Conservation (phyloP, 768 basidiomycete genomes). For the Russula dissimulans region DNA sequence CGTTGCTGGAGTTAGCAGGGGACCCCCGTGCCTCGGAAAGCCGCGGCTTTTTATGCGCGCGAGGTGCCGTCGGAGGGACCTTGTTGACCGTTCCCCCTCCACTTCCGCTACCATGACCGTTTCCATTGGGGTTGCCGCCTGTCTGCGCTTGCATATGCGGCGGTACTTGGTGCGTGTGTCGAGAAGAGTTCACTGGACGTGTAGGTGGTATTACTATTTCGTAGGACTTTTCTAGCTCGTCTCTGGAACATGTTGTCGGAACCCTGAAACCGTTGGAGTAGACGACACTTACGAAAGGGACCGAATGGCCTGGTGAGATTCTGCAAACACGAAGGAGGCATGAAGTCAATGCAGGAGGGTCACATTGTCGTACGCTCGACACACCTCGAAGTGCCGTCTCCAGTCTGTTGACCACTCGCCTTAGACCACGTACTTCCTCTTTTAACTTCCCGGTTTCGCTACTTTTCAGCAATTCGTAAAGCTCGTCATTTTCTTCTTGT, state of each 20-base stretch:
- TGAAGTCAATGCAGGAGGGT: neutral
- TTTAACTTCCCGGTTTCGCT: slow-evolving; percentile 75
- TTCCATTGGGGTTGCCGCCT: slow-evolving; percentile 22
- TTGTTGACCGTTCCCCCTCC: slow-evolving; percentile 30
- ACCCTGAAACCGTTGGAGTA: neutral
- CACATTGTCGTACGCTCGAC: slow-evolving; percentile 15
- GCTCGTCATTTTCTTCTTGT: slow-evolving; percentile 83
- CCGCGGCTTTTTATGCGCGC: slow-evolving; percentile 73
- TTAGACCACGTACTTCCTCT: slow-evolving; percentile 67
- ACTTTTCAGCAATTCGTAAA: slow-evolving; percentile 64
- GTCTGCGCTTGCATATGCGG: slow-evolving; percentile 21
- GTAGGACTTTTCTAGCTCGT: slow-evolving; percentile 71
- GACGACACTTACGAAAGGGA: slow-evolving; percentile 55
- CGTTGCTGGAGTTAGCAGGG: slow-evolving; percentile 11
- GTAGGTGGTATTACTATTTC: slow-evolving; percentile 44
- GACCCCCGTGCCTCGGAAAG: slow-evolving; percentile 41
- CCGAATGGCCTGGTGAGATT: slow-evolving; percentile 66
- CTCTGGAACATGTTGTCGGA: slow-evolving; percentile 32
- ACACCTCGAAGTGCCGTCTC: slow-evolving; percentile 72
- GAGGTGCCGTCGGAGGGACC: slow-evolving; percentile 67
- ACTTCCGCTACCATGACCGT: slow-evolving; percentile 22
- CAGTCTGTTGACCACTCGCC: slow-evolving; percentile 56
- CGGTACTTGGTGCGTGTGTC: slow-evolving; percentile 34
- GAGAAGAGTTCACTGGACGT: slow-evolving; percentile 35
- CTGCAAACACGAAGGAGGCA: slow-evolving; percentile 30